Base-by-base conservation (phyloP, 805 yeast genomes). In the Komagataella pseudopastoris region DNA sequence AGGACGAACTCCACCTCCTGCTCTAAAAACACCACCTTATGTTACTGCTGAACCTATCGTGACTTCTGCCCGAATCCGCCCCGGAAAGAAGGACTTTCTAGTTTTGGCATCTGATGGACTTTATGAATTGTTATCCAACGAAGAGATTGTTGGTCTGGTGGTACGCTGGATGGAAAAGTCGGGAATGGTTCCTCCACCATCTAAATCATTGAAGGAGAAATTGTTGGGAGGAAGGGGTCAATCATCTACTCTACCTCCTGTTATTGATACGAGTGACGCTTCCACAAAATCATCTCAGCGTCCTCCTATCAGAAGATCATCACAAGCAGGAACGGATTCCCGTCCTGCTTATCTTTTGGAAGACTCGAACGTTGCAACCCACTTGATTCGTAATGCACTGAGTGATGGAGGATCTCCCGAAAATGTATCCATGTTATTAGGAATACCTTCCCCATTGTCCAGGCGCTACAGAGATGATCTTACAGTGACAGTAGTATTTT, bases 1-100 rank as follows among this genome's bases (percentile, higher is more conserved):
- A 63, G 95, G 96, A 43, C 77, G 91, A 62, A 69, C 77, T 53
- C 77, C 86, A 22, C 95, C 95, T 36, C 77, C 78, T 50, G 77
- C 80, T 57, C 74, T 88, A 54, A 72, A 81, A 54, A 84, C 96
- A 1, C 99, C 99, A 3, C 99, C 99, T 0, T 93, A 93, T 64
- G 97, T 93, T 44, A 93, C 99, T 1, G 98, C 99, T 0, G 90
- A 85, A 64, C 99, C 99, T 0, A 95, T 85, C 24, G 75, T 90
- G 23, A 85, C 96, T 2, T 82, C 96, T 2, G 84, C 90, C 10
- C 80, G 82, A 60, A 76, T 90, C 49, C 75, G 75, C 50, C 84
- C 89, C 1, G 71, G 75, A 18, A 79, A 83, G 56, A 82, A 86
- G 56, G 93, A 88, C 62, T 93, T 93, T 60, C 69, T 93, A 63